Evolutionary conservation across 768 basidiomycete species (phyloP).

Genomic region (Lepiota brunneoincarnata): DNA sequence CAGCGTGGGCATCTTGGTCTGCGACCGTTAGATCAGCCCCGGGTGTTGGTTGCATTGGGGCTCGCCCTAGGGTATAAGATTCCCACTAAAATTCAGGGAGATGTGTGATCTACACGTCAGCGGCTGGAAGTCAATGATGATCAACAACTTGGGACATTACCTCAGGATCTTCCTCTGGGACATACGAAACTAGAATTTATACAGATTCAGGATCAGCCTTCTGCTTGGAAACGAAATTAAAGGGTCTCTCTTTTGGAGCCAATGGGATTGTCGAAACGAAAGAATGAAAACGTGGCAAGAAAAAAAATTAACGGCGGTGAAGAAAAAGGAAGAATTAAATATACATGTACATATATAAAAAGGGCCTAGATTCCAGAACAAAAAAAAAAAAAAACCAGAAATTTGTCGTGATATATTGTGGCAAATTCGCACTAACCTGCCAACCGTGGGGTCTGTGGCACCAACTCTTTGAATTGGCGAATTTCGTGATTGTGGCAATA

Average conservation of each 20-base stretch:
- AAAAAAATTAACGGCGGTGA: constrained; percentile 20
- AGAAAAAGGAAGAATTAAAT: constrained; percentile 18
- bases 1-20: constrained; percentile 60
- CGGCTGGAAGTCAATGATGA: constrained; percentile 20
- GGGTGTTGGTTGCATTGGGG: constrained; percentile 56
- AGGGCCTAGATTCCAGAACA: constrained; percentile 9
- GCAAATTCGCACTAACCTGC: constrained; percentile 45
- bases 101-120: constrained; percentile 6
- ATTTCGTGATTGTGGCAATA: constrained; percentile 95
- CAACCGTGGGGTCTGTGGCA: constrained; percentile 59
- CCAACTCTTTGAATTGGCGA: constrained; percentile 90
- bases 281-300: constrained; percentile 14
- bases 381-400: constrained; percentile 10
- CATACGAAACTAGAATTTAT: constrained; percentile 54
- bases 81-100: constrained; percentile 51
- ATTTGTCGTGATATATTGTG: constrained; percentile 3
- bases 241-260: constrained; percentile 10
- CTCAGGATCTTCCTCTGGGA: constrained; percentile 83
- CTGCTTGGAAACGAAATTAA: constrained; percentile 15
- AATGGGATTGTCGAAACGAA: constrained; percentile 11
- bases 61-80: constrained; percentile 74
- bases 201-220: constrained; percentile 16
- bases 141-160: constrained; percentile 37
- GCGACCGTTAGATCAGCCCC: constrained; percentile 65
- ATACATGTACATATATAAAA: constrained; percentile 12